Evolutionary conservation across 1,284 basidiomycete species (phyloP), one percentile per base, ranked within the genome.

Genomic region (Puccinia triticina): DNA sequence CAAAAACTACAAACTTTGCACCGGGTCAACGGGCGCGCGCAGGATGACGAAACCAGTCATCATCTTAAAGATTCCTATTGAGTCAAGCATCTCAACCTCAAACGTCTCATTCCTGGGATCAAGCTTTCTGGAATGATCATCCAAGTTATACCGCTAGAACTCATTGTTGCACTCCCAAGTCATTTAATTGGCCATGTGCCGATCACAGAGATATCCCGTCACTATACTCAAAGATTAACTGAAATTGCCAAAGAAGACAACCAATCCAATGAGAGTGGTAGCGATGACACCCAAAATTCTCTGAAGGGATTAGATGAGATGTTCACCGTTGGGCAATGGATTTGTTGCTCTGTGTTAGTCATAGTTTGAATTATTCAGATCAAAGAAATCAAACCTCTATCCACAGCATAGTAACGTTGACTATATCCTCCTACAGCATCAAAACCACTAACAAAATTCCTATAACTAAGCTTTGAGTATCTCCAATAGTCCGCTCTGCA

Each of bases 111-210:
- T 53, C 89, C 92, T 48, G 96, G 96, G 50, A 94, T 95, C 89
- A 93, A 92, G 86, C 90, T 98, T 26, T 89, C 99, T 46, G 92
- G 92, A 48, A 93, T 95, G 87, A 90, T 99, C 73, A 90, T 94
- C 84, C 92, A 93, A 21, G 90, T 99, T 71, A 91, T 95, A 84
- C 94, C 96, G 3, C 91, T 99, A 34, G 94, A 94, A 69, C 90
- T 99, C 64, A 91, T 99, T 82, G 89, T 99, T 34, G 98, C 96
- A 10, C 90, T 99, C 32, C 96, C 97, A 32, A 94, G 96, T 86
- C 96, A 99, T 88, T 91, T 99, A 64, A 91, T 95, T 84, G 97
- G 91, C 4, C 96, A 99, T 88, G 90, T 99, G 37, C 96, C 97
- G 14, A 95, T 99, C 85, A 98, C 96, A 48, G 92, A 96, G 87